phyloP scores from a whole-genome alignment of 306 rosid genomes.

The Rosa persica region DNA sequence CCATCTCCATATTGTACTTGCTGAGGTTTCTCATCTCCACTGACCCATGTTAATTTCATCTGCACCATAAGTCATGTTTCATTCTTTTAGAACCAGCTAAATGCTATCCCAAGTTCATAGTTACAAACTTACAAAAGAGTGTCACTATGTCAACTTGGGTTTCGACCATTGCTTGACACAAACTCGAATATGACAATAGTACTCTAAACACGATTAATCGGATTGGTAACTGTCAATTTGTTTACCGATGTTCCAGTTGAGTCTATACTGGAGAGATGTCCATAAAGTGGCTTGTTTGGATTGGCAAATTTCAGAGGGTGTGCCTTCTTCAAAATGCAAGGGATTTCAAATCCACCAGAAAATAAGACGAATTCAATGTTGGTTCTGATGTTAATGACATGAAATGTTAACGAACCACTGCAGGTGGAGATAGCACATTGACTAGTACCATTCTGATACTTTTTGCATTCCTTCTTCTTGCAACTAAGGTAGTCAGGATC shows the following conservation, averaged over 20 bases:
- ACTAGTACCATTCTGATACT: slow-evolving; percentile 12
- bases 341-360: slow-evolving; percentile 54
- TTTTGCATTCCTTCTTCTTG: slow-evolving; percentile 57
- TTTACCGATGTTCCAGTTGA: slow-evolving; percentile 37
- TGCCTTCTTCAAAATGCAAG: slow-evolving; percentile 59
- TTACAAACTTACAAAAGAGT: background rate
- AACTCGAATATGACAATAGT: background rate
- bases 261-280: slow-evolving; percentile 64
- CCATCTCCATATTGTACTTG: slow-evolving; percentile 61
- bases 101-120: background rate
- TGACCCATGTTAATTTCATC: slow-evolving; percentile 92
- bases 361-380: slow-evolving; percentile 77
- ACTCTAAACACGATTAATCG: too few relatives aligned
- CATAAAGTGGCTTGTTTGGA: slow-evolving; percentile 70
- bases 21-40: slow-evolving; percentile 72
- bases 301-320: slow-evolving; percentile 48
- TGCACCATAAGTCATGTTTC: slow-evolving; percentile 16
- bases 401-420: slow-evolving; percentile 65
- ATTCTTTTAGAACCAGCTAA: background rate
- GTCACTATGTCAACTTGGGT: background rate
- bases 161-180: background rate
- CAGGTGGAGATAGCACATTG: slow-evolving; percentile 44
- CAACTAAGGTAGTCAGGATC: slow-evolving; percentile 71
- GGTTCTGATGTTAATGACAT: slow-evolving; percentile 78
- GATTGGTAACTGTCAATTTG: background rate